Base-by-base conservation (phyloP, 495 filamentous ascomycete species). In the Monascus purpureus region DNA sequence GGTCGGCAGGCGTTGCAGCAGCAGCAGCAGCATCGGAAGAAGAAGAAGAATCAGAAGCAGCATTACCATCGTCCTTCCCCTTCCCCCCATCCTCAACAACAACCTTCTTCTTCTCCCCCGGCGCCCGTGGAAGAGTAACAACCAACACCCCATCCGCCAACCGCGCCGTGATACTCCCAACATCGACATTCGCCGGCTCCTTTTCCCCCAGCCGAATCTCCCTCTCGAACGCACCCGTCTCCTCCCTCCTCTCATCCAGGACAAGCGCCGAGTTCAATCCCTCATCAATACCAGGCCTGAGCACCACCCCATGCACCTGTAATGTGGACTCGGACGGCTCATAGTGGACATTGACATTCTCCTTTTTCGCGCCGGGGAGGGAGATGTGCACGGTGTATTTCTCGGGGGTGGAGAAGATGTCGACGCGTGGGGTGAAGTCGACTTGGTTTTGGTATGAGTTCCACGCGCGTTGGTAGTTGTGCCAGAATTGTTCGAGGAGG, bases 311-410 rank as follows among this genome's bases (percentile, higher is more conserved):
- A 0, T 72, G 67, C 29, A 92, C 57, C 33, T 61, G 67, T 25
- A 92, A 50, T 26, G 68, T 62, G 13, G 59, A 65, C 46, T 75
- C 72, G 5, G 82, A 72, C 2, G 69, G 61, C 43, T 87, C 75
- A 59, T 75, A 92, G 50, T 73, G 73, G 22, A 92, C 72, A 29
- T 66, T 77, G 11, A 88, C 60, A 47, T 92, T 80, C 38, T 80
- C 67, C 47, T 82, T 85, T 54, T 73, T 73, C 5, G 77, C 80
- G 12, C 83, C 83, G 1, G 83, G 77, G 0, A 88, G 55, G 1
- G 80, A 77, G 25, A 82, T 52, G 45, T 88, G 81, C 13, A 88
- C 49, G 8, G 79, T 58, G 46, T 70, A 86, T 28, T 59, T 52
- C 28, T 57, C 55, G 18, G 66, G 53, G 8, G 77, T 78, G 47